Percentiles rank a stretch among this genome's conserved stretches.
These are phyloP conservation scores for Tetratostichococcus sp. DNA, from an alignment of 139 green algal genomes.

Conservation along the genomic window DNA sequence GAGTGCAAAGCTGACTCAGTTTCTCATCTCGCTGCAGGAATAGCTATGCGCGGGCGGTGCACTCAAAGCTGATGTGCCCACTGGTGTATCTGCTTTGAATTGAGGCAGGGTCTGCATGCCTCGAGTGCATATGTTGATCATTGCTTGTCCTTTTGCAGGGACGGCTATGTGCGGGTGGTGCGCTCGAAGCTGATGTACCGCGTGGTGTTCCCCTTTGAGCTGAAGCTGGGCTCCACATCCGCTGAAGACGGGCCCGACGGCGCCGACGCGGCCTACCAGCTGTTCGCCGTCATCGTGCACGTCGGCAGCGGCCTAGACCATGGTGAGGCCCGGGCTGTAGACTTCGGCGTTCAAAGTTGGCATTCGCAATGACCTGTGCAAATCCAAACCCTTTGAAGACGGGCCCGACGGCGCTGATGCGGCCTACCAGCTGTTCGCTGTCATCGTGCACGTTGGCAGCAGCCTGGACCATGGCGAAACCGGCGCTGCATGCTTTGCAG, in stretches of 20 bases:
- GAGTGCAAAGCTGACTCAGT: too few species aligned
- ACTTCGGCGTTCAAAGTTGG: background rate
- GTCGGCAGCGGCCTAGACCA: constrained; percentile 91
- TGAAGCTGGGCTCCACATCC: constrained; percentile 88
- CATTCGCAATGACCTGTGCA: too few species aligned
- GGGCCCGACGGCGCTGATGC: background rate
- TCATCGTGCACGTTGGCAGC: background rate
- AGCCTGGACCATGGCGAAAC: background rate
- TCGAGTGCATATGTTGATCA: too few species aligned
- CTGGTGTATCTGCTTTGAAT: too few species aligned
- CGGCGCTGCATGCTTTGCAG: too few species aligned
- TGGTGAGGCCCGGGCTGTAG: constrained; percentile 34
- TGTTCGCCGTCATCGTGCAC: constrained; percentile 95
- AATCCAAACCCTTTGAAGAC: background rate
- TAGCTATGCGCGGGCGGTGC: too few species aligned
- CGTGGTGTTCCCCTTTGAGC: constrained; percentile 94
- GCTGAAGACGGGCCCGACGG: constrained; percentile 41
- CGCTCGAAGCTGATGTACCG: constrained; percentile 89
- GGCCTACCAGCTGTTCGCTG: background rate
- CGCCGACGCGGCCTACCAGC: constrained; percentile 67
- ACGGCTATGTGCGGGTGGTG: background rate
- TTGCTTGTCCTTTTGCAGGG: background rate
- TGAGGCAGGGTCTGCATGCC: too few species aligned
- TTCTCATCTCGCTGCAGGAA: too few species aligned
- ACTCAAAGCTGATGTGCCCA: too few species aligned